Evolutionary conservation across 495 filamentous ascomycete genomes (phyloP).

Genomic region (Penicillium mononematosum): DNA sequence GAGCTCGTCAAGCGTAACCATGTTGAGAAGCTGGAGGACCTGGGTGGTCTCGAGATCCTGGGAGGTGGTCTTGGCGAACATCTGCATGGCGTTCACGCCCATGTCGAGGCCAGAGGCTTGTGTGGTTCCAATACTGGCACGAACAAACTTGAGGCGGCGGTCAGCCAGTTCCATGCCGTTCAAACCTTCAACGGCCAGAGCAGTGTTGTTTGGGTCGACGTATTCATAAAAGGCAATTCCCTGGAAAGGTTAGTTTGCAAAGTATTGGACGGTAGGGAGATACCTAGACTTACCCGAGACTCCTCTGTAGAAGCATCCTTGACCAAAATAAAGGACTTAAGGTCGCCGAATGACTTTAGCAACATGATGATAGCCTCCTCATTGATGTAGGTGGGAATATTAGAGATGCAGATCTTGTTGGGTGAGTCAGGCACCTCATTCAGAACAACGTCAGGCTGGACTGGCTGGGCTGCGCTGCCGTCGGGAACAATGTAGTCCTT

Average conservation of each 20-base stretch:
- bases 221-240: constrained; percentile 98
- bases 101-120: constrained; percentile 89
- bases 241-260: constrained; percentile 46
- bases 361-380: constrained; percentile 92
- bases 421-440: constrained; percentile 84
- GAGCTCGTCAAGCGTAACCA: constrained; percentile 95
- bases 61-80: constrained; percentile 92
- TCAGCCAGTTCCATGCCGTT: constrained; percentile 92
- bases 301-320: constrained; percentile 85
- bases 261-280: constrained; percentile 3
- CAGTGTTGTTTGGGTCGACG: constrained; percentile 69
- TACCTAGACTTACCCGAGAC: constrained; percentile 67
- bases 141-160: constrained; percentile 75
- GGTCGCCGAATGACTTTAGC: constrained; percentile 81
- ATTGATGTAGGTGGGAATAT: constrained; percentile 80
- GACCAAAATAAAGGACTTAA: constrained; percentile 89
- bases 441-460: constrained; percentile 75
- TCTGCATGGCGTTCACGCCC: constrained; percentile 97
- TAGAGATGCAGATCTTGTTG: constrained; percentile 91
- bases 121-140: constrained; percentile 87
- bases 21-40: constrained; percentile 91
- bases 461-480: constrained; percentile 68
- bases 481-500: constrained; percentile 98
- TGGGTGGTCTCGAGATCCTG: constrained; percentile 70
- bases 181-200: constrained; percentile 85